A percentile compares a stretch with the other conserved stretches of the same genome.
phyloP scores from a whole-genome alignment of 2,329 filamentous ascomycete genomes.

The Ceratocystis harringtonii region DNA sequence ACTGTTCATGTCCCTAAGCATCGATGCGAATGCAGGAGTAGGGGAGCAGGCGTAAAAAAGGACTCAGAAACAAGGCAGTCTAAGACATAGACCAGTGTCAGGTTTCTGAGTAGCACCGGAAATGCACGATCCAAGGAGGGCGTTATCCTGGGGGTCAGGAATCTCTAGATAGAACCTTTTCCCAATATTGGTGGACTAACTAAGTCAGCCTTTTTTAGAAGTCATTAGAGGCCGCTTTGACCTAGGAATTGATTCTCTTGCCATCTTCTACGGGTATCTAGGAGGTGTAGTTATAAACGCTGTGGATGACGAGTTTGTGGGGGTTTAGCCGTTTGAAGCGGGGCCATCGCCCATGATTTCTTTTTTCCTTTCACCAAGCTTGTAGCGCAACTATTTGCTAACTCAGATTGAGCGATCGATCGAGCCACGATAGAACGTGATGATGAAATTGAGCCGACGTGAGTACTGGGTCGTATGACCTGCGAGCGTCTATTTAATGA shows the following conservation, averaged over 20 bases:
- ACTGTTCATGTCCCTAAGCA: background rate
- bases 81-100: background rate
- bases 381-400: background rate
- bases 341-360: background rate
- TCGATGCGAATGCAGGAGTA: background rate
- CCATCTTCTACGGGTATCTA: background rate
- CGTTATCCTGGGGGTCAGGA: too few species aligned
- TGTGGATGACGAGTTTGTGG: background rate
- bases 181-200: too few species aligned
- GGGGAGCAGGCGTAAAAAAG: background rate
- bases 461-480: background rate
- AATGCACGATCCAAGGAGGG: too few species aligned
- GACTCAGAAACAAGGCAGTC: background rate
- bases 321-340: background rate
- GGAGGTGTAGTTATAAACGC: background rate
- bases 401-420: too few species aligned
- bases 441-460: too few species aligned
- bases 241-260: background rate
- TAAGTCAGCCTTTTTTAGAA: too few species aligned
- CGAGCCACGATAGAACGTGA: too few species aligned
- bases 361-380: background rate
- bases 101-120: too few species aligned
- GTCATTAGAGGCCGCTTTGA: background rate
- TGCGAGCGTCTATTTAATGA: background rate
- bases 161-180: too few species aligned